A percentile compares a stretch with the other conserved stretches of the same genome.
These are phyloP conservation scores for Cercospora beticola DNA, from an alignment of 2,329 filamentous ascomycete species.

Conservation along the genomic window DNA sequence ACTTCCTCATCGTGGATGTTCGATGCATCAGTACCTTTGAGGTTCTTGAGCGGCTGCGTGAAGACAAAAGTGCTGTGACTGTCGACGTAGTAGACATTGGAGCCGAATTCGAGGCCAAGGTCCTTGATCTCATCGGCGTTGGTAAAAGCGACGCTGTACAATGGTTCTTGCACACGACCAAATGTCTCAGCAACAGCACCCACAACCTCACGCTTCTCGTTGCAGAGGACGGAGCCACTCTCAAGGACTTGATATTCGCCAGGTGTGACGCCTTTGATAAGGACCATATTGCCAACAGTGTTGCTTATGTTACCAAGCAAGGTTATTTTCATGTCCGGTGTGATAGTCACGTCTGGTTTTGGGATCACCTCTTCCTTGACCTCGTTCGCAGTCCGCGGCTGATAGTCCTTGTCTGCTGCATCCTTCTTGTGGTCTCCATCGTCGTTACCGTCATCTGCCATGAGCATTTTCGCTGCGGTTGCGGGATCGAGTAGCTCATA, in stretches of 20 bases:
- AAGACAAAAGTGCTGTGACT: slow-evolving; percentile 81
- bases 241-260: slow-evolving; percentile 86
- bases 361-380: slow-evolving; percentile 47
- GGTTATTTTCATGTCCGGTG: slow-evolving; percentile 71
- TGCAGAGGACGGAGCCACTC: slow-evolving; percentile 78
- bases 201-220: slow-evolving; percentile 70
- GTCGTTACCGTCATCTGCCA: slow-evolving; percentile 79
- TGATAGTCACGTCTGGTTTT: slow-evolving; percentile 77
- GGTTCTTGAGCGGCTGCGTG: slow-evolving; percentile 72
- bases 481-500: slow-evolving; percentile 76
- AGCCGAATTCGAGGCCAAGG: slow-evolving; percentile 66
- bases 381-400: slow-evolving; percentile 81
- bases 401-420: slow-evolving; percentile 42
- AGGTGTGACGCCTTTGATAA: slow-evolving; percentile 75
- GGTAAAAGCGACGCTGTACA: slow-evolving; percentile 79
- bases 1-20: slow-evolving; percentile 94
- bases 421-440: slow-evolving; percentile 65
- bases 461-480: slow-evolving; percentile 79
- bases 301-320: slow-evolving; percentile 73
- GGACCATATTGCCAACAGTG: slow-evolving; percentile 72
- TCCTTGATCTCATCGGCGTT: slow-evolving; percentile 66
- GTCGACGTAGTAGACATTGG: slow-evolving; percentile 75
- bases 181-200: slow-evolving; percentile 81
- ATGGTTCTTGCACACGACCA: slow-evolving; percentile 78
- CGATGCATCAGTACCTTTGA: slow-evolving; percentile 90